Percentiles rank a stretch among this genome's conserved stretches.
phyloP scores from a whole-genome alignment of 257 asterid species.

The Lycium ferocissimum region DNA sequence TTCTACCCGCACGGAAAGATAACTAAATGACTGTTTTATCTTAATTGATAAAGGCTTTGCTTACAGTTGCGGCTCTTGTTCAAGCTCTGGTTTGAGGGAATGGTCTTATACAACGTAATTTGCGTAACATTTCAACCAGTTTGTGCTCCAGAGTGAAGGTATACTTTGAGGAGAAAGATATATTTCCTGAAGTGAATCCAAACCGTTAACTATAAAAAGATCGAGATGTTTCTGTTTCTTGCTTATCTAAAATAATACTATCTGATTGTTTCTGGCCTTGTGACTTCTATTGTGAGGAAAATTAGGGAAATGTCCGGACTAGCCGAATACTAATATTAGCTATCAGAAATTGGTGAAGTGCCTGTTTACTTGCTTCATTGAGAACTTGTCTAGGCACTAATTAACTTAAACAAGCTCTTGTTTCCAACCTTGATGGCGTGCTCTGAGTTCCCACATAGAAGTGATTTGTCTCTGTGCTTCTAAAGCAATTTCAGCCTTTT shows the following conservation, averaged over 20 bases:
- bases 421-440: slow-evolving; percentile 39
- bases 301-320: background rate
- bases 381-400: background rate
- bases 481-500: slow-evolving; percentile 51
- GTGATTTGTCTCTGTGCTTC: slow-evolving; percentile 31
- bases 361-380: background rate
- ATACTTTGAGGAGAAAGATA: background rate
- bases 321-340: background rate
- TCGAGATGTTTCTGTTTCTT: background rate
- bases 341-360: background rate
- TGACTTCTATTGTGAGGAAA: background rate
- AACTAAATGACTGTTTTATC: background rate
- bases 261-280: background rate
- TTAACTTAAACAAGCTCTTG: background rate
- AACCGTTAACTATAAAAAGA: background rate
- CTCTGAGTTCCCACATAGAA: slow-evolving; percentile 38
- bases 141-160: background rate
- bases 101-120: too few relatives aligned
- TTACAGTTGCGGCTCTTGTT: background rate
- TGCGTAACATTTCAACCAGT: background rate
- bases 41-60: background rate
- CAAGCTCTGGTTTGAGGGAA: background rate
- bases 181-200: background rate
- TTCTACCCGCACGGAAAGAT: background rate
- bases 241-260: background rate